Evolutionary conservation across 1,139 yeast genomes (phyloP), one percentile per base, ranked within the genome.

Genomic region (Saccharomyces hybrid): DNA sequence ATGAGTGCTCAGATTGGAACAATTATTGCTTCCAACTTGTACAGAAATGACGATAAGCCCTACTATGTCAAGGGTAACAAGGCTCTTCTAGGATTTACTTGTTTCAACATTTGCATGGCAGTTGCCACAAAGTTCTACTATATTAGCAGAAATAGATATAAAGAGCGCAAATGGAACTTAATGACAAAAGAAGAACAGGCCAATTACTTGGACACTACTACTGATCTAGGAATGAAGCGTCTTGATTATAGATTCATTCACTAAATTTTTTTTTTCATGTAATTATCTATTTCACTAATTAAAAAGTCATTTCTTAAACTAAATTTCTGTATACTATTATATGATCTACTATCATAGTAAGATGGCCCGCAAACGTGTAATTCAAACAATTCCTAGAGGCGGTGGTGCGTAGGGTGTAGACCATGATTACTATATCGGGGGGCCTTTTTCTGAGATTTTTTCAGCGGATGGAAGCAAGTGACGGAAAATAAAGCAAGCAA

Each of bases 11-110:
- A 84, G 67, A 66, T 78, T 0, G 84, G 84, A 38, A 6, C 42
- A 16, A 56, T 56, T 16, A 44, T 54, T 25, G 73, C 80, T 1
- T 72, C 80, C 8, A 80, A 83, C 61, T 73, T 84, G 26, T 85
- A 84, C 67, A 73, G 83, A 54, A 65, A 68, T 0, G 77, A 76
- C 51, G 90, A 85, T 64, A 75, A 75, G 30, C 90, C 90, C 1
- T 63, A 72, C 27, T 85, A 84, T 64, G 74, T 73, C 50, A 69
- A 78, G 30, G 90, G 89, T 27, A 83, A 84, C 59, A 58, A 69
- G 27, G 73, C 71, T 38, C 64, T 77, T 25, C 65, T 82, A 52
- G 76, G 74, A 1, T 61, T 79, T 42, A 70, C 75, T 1, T 50
- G 68, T 6, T 66, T 69, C 2, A 61, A 68, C 7, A 55, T 67